Evolutionary conservation across 768 basidiomycete species (phyloP), one percentile per base, ranked within the genome.

Genomic region (Sistotremastrum suecicum): DNA sequence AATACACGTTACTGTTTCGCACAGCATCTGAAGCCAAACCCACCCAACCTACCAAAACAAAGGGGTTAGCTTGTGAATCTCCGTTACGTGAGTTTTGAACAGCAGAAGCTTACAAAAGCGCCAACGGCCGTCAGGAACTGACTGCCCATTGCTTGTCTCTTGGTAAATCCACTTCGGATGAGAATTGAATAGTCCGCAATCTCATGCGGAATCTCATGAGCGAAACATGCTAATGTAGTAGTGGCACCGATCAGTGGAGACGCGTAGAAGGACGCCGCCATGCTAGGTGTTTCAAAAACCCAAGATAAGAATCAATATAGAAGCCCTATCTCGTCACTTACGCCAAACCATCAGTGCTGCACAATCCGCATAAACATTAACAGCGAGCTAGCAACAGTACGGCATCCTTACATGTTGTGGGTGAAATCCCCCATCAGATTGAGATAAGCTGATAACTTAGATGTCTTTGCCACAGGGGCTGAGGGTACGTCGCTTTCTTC

Each of bases 191-290:
- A 92, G 60, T 92, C 90, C n/a, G 89, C 90, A 50, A 94, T 92
- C 69, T 94, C 88, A 56, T 94, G 89, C 11, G 90, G 90, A 44
- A 94, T 92, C 63, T 94, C 89, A 60, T 94, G 88, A 2, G 86
- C 87, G 57, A 92, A 94, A 58, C 89, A 92, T 29, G 90, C 90
- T 40, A 94, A 71, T n/a, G 89, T 90, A 3, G 89, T 92, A 38
- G 89, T 91, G 34, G 90, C 89, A 38, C 90, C 90, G 50, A 94
- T 87, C 48, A 90, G 67, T 3, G 90, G 90, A 34, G 85, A 87
- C n/a, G 87, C 88, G 60, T 92, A 92, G 68, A 92, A 94, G n/a
- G 87, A 89, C 44, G 90, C 89, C 10, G 88, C 83, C 85, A 94
- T 90, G 33, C 87, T 89, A 53, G 35, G 49, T 42, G 46, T 34